A percentile compares a stretch with the other conserved stretches of the same genome.
Conservation (phyloP, 331 rosid genomes). For the Rosa hybrid region DNA sequence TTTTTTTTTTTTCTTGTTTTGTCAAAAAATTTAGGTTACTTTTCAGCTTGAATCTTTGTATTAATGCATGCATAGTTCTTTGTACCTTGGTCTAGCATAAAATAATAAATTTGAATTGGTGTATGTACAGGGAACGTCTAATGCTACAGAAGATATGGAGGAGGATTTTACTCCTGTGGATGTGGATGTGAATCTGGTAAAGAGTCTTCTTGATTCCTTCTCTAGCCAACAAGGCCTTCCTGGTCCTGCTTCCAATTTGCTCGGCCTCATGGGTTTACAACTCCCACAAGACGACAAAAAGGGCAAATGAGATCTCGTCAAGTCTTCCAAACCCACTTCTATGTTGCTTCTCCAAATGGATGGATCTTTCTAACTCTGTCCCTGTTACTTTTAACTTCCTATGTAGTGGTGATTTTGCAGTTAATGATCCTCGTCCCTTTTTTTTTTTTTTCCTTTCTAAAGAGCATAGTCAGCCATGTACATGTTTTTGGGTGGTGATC, state of each 20-base stretch:
- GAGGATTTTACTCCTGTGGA: slow-evolving; percentile 86
- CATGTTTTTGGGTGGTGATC: neutral
- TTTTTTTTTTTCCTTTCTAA: neutral
- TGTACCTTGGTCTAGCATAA: neutral
- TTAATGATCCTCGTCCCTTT: neutral
- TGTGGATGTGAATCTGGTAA: slow-evolving; percentile 90
- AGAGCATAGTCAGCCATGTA: neutral
- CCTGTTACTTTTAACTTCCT: neutral
- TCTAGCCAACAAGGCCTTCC: slow-evolving; percentile 98
- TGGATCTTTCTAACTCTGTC: neutral
- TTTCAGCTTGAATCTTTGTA: neutral
- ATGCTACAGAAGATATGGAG: slow-evolving; percentile 59
- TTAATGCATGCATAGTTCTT: neutral
- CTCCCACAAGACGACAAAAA: slow-evolving; percentile 68
- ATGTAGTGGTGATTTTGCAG: neutral
- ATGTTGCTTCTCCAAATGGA: neutral
- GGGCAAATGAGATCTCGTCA: slow-evolving; percentile 39
- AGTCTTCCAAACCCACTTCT: neutral
- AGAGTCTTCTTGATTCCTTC: slow-evolving; percentile 89
- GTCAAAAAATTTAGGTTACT: neutral
- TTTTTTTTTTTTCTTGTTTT: neutral
- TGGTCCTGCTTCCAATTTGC: slow-evolving; percentile 95
- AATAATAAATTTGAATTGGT: slow-evolving; percentile 2
- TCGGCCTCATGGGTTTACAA: slow-evolving; percentile 90
- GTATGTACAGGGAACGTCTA: slow-evolving; percentile 62